Conservation (phyloP, 306 rosid species). For the Calophaca sinica region DNA sequence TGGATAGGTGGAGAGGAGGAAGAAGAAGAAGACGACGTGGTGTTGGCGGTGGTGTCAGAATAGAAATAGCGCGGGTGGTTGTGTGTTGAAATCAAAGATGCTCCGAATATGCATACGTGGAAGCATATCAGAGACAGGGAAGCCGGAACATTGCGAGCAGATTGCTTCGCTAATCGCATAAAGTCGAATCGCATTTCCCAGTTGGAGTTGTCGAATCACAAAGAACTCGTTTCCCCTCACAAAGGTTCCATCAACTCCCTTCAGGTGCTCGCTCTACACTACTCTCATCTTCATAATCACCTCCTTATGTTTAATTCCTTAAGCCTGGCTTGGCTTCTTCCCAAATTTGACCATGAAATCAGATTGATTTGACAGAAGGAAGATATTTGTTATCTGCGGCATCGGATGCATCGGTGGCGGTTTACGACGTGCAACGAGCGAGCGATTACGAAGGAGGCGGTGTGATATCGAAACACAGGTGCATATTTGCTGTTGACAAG, state of each 20-base stretch:
- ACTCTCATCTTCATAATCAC: not conserved
- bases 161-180: slow-evolving; percentile 68
- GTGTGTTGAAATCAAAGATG: slow-evolving; percentile 65
- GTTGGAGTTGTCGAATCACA: slow-evolving; percentile 73
- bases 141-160: slow-evolving; percentile 70
- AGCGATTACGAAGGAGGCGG: slow-evolving; percentile 58
- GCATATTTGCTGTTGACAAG: slow-evolving; percentile 69
- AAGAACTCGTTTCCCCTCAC: slow-evolving; percentile 80
- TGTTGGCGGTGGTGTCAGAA: not conserved
- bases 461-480: slow-evolving; percentile 62
- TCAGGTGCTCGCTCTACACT: slow-evolving; percentile 52
- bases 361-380: slow-evolving; percentile 90
- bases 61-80: not conserved
- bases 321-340: too few relatives aligned
- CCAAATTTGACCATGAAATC: slow-evolving; percentile 54
- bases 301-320: too few relatives aligned
- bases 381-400: slow-evolving; percentile 81
- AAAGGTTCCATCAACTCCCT: slow-evolving; percentile 85
- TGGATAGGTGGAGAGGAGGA: not conserved
- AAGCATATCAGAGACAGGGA: slow-evolving; percentile 91
- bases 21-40: not conserved
- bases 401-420: slow-evolving; percentile 82
- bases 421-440: slow-evolving; percentile 77
- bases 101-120: slow-evolving; percentile 91
- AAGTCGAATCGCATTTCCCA: slow-evolving; percentile 66